These are phyloP conservation scores for Hordeum pubiflorum DNA, from an alignment of 202 grass and related monocot genomes.

Conservation along the genomic window DNA sequence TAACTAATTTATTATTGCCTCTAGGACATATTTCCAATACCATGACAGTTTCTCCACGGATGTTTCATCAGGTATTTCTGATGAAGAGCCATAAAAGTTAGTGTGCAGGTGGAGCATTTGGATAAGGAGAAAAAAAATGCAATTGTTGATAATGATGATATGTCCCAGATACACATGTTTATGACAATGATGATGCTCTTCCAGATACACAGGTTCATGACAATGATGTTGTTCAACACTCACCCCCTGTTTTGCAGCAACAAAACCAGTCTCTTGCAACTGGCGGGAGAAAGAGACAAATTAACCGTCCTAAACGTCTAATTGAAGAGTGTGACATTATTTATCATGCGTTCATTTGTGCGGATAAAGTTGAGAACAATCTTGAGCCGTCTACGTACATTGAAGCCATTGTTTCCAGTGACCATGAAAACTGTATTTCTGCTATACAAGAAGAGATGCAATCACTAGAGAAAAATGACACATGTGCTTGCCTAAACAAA, in stretches of 20 bases:
- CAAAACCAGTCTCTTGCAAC: neutral
- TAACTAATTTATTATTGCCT: no score
- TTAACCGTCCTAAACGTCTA: neutral
- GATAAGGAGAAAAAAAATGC: no score
- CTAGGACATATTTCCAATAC: no score
- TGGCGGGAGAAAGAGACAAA: neutral
- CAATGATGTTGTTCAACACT: neutral
- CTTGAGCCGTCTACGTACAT: neutral
- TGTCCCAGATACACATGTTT: neutral
- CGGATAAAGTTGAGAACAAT: neutral
- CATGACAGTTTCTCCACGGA: no score
- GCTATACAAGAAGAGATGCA: constrained; percentile 11
- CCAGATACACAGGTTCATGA: no score
- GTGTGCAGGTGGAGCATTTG: no score
- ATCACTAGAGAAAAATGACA: neutral
- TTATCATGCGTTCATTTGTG: neutral
- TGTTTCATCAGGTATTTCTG: no score
- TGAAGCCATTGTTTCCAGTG: neutral
- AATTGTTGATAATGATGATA: neutral
- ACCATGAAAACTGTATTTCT: neutral
- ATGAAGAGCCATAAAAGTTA: no score
- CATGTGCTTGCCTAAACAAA: neutral
- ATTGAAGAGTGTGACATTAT: neutral
- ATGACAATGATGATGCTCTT: neutral
- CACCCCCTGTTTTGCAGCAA: neutral